Evolutionary conservation across 352 stramenopile genomes (phyloP), one percentile per base, ranked within the genome.

Genomic region (Lagenidium sp.): DNA sequence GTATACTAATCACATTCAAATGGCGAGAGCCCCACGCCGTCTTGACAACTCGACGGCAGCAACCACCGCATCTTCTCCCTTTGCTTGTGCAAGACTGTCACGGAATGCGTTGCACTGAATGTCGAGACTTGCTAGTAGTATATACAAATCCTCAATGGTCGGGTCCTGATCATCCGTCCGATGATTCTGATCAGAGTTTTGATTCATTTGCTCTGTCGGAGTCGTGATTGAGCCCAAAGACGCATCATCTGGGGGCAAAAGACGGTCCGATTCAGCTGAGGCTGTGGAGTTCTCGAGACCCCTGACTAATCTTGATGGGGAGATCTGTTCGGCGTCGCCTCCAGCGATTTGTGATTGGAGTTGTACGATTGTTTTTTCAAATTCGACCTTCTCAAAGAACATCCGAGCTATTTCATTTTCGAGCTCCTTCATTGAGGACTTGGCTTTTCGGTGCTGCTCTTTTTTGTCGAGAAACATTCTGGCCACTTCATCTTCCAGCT

Each of bases 61-160:
- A 7, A 37, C 30, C 6, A 79, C 71, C 0, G 59, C 68, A 23
- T 79, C 41, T n/a, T 62, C 47, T 18, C 71, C 71, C 15, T 60
- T 51, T 7, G 51, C 28, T 29, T 55, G 51, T 29, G 68, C 59
- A 20, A 87, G 51, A 13, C 34, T 64, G 22, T 84, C 75, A 13
- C 67, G 60, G 36, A 87, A 60, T 12, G 68, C 56, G 7, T 57
- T 60, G 44, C 75, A 87, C 38, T 85, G 68, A 35, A 87, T 87
- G 44, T 82, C 68, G 32, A 87, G 59, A 48, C 75, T 85, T 38
- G 75, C 71, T 8, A 83, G 53, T 16, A 87, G 50, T 6, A 87
- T 64, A 21, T 79, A 53, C 35, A 82, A 39, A 22, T 86, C 74
- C 12, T 82, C 60, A 11, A 82, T 65, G 1, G 36, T 50, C 15